Evolutionary conservation across 768 basidiomycete species (phyloP), one percentile per base, ranked within the genome.

Genomic region (Suillus variegatus): DNA sequence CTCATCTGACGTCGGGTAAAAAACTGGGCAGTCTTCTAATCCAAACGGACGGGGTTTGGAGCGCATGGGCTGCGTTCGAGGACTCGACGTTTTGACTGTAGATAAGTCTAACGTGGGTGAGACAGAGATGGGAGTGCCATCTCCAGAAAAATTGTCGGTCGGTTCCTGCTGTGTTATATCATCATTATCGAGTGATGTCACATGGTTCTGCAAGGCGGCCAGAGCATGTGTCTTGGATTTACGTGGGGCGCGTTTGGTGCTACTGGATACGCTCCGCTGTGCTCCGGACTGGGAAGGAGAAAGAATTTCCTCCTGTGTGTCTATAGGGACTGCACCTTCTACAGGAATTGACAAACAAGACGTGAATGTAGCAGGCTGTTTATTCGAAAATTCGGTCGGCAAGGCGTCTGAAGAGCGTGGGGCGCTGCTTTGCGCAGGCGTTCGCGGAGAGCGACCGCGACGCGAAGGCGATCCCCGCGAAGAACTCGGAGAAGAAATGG

Each of bases 181-280:
- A 68, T 87, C 88, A 65, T 83, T 81, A 60, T 83, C 81, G 66
- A 81, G 75, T 47, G 86, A 84, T 64, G 84, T 79, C 46, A 86
- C 85, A 65, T 90, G 89, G 71, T 82, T 85, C 76, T 89, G 89
- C 63, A 94, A 79, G 28, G 93, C 93, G 36, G 86, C 91, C 40
- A 95, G 81, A 64, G 93, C 93, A 71, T 94, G 91, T 47, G 89
- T 93, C 85, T 95, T 95, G 70, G 92, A 94, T 84, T 94, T 94
- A 76, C 93, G 89, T 61, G 93, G 92, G 44, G 93, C 91, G 65
- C 93, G 85, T 77, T 84, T 86, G 47, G 83, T 77, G 70, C 86
- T 84, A 65, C 75, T 70, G 57, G 80, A 70, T 67, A 81, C 63
- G 68, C 81, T 70, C 62, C 74, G 76, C 67, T 81, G 78, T 62